These are phyloP conservation scores for Pythium rishiriense DNA, from an alignment of 352 stramenopile genomes.

Conservation along the genomic window DNA sequence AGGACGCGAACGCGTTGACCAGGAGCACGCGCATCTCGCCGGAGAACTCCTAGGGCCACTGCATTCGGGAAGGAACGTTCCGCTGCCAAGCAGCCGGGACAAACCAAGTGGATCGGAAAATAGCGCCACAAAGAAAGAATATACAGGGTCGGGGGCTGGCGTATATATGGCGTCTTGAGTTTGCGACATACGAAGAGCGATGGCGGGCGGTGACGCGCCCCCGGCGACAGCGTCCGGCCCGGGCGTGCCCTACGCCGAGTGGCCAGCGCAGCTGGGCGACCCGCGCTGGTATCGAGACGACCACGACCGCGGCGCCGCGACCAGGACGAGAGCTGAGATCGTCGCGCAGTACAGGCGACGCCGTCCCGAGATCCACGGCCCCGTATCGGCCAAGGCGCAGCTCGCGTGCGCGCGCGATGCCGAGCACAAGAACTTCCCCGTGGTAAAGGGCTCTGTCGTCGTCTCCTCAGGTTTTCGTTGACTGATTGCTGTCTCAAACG, in stretches of 20 bases:
- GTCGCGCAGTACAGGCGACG: slow-evolving; percentile 40
- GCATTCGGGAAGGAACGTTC: background rate
- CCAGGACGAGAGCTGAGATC: slow-evolving; percentile 38
- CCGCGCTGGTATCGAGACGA: slow-evolving; percentile 34
- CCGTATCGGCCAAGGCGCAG: slow-evolving; percentile 14
- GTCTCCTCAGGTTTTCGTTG: no score
- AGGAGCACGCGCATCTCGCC: slow-evolving; percentile 65
- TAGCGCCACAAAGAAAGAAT: slow-evolving; percentile 4
- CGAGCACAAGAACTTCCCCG: background rate
- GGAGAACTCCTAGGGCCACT: no score
- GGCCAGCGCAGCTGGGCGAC: slow-evolving; percentile 53
- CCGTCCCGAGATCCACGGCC: slow-evolving; percentile 9
- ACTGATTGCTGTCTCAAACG: background rate
- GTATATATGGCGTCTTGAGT: background rate
- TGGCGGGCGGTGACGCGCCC: slow-evolving; percentile 12
- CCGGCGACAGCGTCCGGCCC: slow-evolving; percentile 15
- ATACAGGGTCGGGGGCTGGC: no score
- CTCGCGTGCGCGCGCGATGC: background rate
- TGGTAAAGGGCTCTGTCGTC: no score
- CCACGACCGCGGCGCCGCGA: background rate
- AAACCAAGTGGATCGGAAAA: slow-evolving; percentile 15
- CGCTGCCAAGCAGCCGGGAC: no score
- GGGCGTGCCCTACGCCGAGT: slow-evolving; percentile 53
- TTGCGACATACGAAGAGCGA: background rate
- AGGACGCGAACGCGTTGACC: slow-evolving; percentile 59